Evolutionary conservation across 352 stramenopile genomes (phyloP).

Genomic region (Pythium plurisporium): DNA sequence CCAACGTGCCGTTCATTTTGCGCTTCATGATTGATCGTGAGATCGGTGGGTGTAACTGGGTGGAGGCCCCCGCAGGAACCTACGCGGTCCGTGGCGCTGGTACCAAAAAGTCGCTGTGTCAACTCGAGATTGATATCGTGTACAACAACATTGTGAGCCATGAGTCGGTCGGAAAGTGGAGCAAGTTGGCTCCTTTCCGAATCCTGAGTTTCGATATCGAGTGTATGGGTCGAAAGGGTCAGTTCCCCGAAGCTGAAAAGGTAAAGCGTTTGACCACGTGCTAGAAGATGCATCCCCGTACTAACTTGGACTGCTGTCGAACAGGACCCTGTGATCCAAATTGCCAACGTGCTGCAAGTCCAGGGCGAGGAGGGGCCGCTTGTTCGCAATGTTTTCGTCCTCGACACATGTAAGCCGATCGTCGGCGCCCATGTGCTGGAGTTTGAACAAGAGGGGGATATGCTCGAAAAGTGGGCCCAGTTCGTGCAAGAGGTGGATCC

Average conservation of each 20-base stretch:
- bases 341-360: constrained; percentile 96
- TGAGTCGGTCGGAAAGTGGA: constrained; percentile 92
- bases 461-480: constrained; percentile 96
- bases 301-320: constrained; percentile 14
- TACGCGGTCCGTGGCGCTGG: constrained; percentile 81
- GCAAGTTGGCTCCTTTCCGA: constrained; percentile 95
- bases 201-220: constrained; percentile 99
- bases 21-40: constrained; percentile 99
- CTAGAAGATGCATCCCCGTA: not conserved
- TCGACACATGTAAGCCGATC: constrained; percentile 97
- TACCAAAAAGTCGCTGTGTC: constrained; percentile 86
- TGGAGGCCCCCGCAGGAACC: constrained; percentile 90
- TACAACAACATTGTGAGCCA: constrained; percentile 96
- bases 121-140: constrained; percentile 98
- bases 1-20: constrained; percentile 98
- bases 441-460: constrained; percentile 94
- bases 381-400: constrained; percentile 96
- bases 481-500: constrained; percentile 96
- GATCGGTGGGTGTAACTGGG: constrained; percentile 97
- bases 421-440: constrained; percentile 97
- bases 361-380: constrained; percentile 62
- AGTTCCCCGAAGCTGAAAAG: constrained; percentile 86
- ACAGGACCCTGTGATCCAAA: constrained; percentile 99
- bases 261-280: constrained; percentile 12
- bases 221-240: constrained; percentile 97